These are phyloP conservation scores for Anthoceros angustus DNA, from an alignment of 225 moss, liverwort and hornwort genomes.

Conservation along the genomic window DNA sequence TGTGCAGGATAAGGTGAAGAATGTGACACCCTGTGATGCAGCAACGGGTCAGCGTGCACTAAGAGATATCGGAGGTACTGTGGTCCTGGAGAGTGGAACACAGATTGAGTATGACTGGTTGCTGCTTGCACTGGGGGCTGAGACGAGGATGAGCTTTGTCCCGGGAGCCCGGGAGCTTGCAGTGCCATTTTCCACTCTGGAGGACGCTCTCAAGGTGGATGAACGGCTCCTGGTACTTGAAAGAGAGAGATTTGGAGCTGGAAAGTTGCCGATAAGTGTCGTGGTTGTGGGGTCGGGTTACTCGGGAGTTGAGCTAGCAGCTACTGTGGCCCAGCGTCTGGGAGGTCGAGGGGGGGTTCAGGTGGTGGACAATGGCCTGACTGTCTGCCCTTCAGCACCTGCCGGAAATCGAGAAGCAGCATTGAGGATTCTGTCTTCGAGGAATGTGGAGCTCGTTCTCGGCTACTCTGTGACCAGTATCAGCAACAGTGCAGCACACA, in stretches of 20 bases:
- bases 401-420: slow-evolving; percentile 83
- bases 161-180: slow-evolving; percentile 75
- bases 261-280: slow-evolving; percentile 38
- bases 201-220: slow-evolving; percentile 87
- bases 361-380: slow-evolving; percentile 58
- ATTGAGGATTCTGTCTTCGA: slow-evolving; percentile 62
- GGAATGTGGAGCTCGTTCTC: slow-evolving; percentile 59
- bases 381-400: slow-evolving; percentile 63
- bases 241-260: slow-evolving; percentile 28
- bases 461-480: slow-evolving; percentile 61
- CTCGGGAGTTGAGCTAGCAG: slow-evolving; percentile 72
- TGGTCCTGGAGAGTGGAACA: slow-evolving; percentile 62
- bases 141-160: slow-evolving; percentile 59
- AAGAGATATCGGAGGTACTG: slow-evolving; percentile 59
- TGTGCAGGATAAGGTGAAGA: slow-evolving; percentile 50
- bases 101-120: slow-evolving; percentile 95
- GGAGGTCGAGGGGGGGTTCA: slow-evolving; percentile 55
- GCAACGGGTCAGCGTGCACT: slow-evolving; percentile 38
- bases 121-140: slow-evolving; percentile 84
- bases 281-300: slow-evolving; percentile 92
- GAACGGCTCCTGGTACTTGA: slow-evolving; percentile 52
- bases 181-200: slow-evolving; percentile 56
- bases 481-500: slow-evolving; percentile 16
- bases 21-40: slow-evolving; percentile 48
- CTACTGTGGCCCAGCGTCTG: slow-evolving; percentile 79